Conservation (phyloP, 257 asterid species). For the Solanum pinnatisectum region DNA sequence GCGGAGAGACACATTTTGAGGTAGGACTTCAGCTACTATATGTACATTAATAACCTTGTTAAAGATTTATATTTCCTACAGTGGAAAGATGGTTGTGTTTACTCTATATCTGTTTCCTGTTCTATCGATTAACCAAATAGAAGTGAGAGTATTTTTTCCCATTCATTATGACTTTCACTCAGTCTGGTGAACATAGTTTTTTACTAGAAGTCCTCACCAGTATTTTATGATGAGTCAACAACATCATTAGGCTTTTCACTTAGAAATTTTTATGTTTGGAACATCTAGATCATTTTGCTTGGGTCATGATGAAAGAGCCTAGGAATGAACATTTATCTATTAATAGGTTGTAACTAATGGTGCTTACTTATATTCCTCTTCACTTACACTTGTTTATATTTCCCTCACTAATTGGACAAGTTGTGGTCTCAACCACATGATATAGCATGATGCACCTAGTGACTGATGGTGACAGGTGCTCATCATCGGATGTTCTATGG, state of each 20-base stretch:
- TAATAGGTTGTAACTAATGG: neutral
- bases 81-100: neutral
- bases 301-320: neutral
- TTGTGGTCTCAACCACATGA: neutral
- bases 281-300: neutral
- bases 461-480: neutral
- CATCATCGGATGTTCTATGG: neutral
- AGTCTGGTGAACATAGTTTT: neutral
- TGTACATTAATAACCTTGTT: neutral
- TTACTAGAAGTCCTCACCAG: neutral
- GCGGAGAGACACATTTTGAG: slow-evolving; percentile 84
- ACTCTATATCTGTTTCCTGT: neutral
- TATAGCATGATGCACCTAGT: neutral
- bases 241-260: neutral
- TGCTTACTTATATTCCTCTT: neutral
- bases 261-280: neutral
- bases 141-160: neutral
- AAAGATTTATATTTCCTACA: neutral
- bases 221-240: neutral
- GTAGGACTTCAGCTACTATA: slow-evolving; percentile 29
- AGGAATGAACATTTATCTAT: neutral
- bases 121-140: neutral
- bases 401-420: neutral
- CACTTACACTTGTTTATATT: neutral
- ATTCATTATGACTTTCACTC: neutral